These are phyloP conservation scores for Neurospora sp. DNA, from an alignment of 2,329 filamentous ascomycete species.

Conservation along the genomic window DNA sequence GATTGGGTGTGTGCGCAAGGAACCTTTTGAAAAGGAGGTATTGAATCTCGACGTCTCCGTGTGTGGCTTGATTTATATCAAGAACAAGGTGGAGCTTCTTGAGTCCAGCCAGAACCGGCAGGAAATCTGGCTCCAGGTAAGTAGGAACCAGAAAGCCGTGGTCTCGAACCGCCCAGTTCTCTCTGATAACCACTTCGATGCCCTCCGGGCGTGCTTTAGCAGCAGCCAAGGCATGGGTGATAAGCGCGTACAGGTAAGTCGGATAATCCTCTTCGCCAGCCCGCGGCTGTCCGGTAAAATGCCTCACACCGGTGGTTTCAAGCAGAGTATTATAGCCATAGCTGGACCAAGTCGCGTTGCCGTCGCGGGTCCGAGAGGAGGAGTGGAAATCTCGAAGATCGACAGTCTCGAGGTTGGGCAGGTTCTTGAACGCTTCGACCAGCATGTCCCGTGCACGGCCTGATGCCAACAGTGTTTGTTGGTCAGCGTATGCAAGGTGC, in stretches of 20 bases:
- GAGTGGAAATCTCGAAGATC: constrained; percentile 51
- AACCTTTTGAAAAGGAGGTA: constrained; percentile 22
- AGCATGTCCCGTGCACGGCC: constrained; percentile 45
- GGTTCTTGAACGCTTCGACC: constrained; percentile 41
- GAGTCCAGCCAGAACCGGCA: constrained; percentile 34
- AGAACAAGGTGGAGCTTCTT: constrained; percentile 33
- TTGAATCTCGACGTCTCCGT: background rate
- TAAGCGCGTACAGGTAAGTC: constrained; percentile 27
- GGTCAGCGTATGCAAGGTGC: constrained; percentile 11
- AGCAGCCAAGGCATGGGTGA: constrained; percentile 33
- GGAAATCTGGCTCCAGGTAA: constrained; percentile 26
- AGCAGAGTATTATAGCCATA: constrained; percentile 36
- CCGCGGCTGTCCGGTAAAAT: constrained; percentile 12
- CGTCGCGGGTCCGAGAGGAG: constrained; percentile 38
- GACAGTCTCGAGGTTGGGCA: constrained; percentile 44
- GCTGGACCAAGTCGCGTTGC: constrained; percentile 37
- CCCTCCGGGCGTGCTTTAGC: constrained; percentile 27
- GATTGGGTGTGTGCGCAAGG: constrained; percentile 27
- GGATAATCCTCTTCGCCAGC: constrained; percentile 14
- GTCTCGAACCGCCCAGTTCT: constrained; percentile 24
- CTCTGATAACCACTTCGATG: constrained; percentile 38
- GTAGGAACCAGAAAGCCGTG: constrained; percentile 36
- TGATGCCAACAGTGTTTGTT: constrained; percentile 26
- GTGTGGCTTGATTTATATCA: background rate
- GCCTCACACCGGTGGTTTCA: constrained; percentile 24